phyloP scores from a whole-genome alignment of 2,329 filamentous ascomycete genomes.

The Trichoderma breve region DNA sequence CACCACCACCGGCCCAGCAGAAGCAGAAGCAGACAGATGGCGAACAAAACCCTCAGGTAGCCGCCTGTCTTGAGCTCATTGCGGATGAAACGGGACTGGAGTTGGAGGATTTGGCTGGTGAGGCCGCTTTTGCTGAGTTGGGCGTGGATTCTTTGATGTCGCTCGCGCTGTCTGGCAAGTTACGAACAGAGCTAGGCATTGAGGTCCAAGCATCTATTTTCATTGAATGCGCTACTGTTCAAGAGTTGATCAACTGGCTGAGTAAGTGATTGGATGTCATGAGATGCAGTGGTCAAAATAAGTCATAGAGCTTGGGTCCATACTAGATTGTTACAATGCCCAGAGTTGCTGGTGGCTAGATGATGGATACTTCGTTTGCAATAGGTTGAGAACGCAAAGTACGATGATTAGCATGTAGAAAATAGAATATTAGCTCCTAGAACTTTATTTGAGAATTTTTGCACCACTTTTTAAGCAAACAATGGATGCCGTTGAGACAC shows the following conservation, averaged over 20 bases:
- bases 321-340: neutral
- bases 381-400: neutral
- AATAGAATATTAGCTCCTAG: neutral
- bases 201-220: slow-evolving; percentile 21
- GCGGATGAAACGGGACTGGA: slow-evolving; percentile 55
- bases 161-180: slow-evolving; percentile 31
- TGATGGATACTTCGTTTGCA: neutral
- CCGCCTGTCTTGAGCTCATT: slow-evolving; percentile 35
- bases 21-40: neutral
- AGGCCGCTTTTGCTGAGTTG: slow-evolving; percentile 54
- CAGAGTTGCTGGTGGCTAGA: neutral
- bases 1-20: neutral
- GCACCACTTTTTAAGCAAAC: neutral
- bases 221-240: slow-evolving; percentile 20
- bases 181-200: slow-evolving; percentile 18
- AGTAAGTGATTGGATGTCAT: neutral
- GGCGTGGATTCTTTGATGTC: slow-evolving; percentile 61
- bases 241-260: neutral
- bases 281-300: neutral
- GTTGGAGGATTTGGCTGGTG: slow-evolving; percentile 53
- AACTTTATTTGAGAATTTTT: neutral
- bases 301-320: neutral
- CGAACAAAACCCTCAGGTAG: neutral
- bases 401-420: neutral
- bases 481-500: neutral